These are phyloP conservation scores for Theileria parva DNA, from an alignment of 169 alveolate genomes.

Conservation along the genomic window DNA sequence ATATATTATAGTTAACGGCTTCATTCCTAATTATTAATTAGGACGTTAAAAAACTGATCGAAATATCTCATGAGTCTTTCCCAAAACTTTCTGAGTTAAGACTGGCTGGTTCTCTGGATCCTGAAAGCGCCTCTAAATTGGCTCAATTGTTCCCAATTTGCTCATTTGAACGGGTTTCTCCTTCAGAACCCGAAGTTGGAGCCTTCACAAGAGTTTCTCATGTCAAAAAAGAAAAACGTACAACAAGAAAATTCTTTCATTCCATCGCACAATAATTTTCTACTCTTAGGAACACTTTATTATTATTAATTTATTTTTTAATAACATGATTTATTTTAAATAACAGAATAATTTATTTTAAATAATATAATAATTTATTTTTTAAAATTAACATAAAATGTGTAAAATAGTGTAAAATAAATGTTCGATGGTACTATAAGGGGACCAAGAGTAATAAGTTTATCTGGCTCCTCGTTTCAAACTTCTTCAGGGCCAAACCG, in stretches of 20 bases:
- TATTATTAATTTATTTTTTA: too few species aligned
- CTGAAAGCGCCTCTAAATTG: neutral
- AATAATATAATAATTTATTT: neutral
- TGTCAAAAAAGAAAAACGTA: conserved; percentile 37
- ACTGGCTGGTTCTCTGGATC: conserved; percentile 24
- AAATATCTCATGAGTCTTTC: neutral
- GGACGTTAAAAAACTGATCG: conserved; percentile 30
- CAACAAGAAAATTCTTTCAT: conserved; percentile 37
- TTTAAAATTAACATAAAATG: neutral
- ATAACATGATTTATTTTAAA: neutral
- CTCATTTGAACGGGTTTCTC: conserved; percentile 24
- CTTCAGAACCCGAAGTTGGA: conserved; percentile 42
- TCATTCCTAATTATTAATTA: neutral
- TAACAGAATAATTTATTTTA: neutral
- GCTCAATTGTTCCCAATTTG: neutral
- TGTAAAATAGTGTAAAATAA: neutral
- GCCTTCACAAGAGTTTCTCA: conserved; percentile 11
- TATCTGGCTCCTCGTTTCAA: conserved; percentile 59
- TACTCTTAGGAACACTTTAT: too few species aligned
- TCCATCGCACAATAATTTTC: too few species aligned
- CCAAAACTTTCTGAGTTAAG: conserved; percentile 28
- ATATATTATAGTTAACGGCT: too few species aligned
- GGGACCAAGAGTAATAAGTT: conserved; percentile 56
- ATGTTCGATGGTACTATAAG: conserved; percentile 57
- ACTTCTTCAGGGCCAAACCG: conserved; percentile 2